A percentile compares a stretch with the other conserved stretches of the same genome.
phyloP scores from a whole-genome alignment of 139 green algal genomes.

The Auxenochlorella pyrenoidosa region DNA sequence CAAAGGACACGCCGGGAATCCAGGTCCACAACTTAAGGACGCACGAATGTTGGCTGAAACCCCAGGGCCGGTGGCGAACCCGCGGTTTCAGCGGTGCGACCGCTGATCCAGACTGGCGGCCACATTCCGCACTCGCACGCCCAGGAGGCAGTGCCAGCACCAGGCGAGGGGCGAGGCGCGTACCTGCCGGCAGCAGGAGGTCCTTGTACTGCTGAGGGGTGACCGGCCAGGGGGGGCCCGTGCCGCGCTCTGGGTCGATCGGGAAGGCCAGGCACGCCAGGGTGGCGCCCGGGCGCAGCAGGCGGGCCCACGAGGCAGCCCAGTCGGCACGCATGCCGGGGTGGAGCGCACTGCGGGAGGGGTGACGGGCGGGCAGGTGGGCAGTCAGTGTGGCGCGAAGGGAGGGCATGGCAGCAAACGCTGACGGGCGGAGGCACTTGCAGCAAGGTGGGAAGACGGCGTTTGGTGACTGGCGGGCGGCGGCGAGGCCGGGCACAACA shows the following conservation, averaged over 20 bases:
- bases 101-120: too few species aligned
- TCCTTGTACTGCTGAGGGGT: slow-evolving; percentile 58
- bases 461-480: too few species aligned
- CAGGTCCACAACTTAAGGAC: too few species aligned
- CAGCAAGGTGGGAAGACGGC: too few species aligned
- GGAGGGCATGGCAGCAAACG: neutral
- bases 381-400: neutral
- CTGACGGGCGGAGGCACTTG: too few species aligned
- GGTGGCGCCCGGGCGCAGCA: slow-evolving; percentile 53
- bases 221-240: slow-evolving; percentile 67
- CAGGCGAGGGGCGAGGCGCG: neutral
- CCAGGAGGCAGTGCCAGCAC: neutral
- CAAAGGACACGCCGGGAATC: too few species aligned
- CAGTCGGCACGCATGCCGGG: slow-evolving; percentile 61
- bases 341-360: slow-evolving; percentile 57
- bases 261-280: slow-evolving; percentile 75
- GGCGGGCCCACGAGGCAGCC: slow-evolving; percentile 56
- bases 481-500: too few species aligned
- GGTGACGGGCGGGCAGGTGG: neutral
- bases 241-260: slow-evolving; percentile 36
- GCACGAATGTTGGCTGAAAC: too few species aligned
- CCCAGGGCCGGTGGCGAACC: too few species aligned
- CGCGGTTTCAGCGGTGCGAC: too few species aligned
- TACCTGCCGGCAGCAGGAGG: slow-evolving; percentile 50
- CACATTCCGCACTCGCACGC: too few species aligned